phyloP scores from a whole-genome alignment of 371 early-diverging fungal genomes.

The Apophysomyces trapeziformis region DNA sequence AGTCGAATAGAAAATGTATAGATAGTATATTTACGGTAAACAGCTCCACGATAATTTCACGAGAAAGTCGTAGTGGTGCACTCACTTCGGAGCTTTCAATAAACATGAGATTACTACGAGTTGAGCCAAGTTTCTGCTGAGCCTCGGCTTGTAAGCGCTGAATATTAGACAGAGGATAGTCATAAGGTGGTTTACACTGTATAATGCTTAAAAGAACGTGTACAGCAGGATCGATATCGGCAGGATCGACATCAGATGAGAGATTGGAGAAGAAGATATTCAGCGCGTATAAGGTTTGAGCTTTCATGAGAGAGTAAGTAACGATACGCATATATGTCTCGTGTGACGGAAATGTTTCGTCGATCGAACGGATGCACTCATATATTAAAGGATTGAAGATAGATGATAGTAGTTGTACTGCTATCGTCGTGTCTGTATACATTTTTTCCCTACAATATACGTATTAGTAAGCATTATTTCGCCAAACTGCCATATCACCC shows the following conservation, averaged over 20 bases:
- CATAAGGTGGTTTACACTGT: conserved; percentile 16
- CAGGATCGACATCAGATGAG: background rate
- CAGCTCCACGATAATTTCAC: background rate
- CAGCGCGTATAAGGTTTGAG: background rate
- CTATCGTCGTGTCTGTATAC: background rate
- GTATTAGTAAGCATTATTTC: background rate
- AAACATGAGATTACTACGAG: background rate
- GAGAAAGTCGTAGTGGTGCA: conserved; percentile 6
- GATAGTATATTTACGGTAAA: conserved; percentile 11
- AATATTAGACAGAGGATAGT: conserved; percentile 9
- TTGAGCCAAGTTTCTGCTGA: conserved; percentile 5
- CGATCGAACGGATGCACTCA: background rate
- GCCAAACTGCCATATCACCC: background rate
- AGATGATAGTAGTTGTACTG: conserved; percentile 8
- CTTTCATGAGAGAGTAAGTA: conserved; percentile 17
- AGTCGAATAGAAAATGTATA: conserved; percentile 29
- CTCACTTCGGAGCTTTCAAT: background rate
- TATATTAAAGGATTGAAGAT: background rate
- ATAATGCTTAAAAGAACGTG: conserved; percentile 6
- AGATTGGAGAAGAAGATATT: conserved; percentile 1
- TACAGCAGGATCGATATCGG: background rate
- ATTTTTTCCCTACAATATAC: background rate
- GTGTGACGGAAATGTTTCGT: background rate
- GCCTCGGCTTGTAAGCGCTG: background rate
- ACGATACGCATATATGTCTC: conserved; percentile 18